Evolutionary conservation across 441 rosid species (phyloP).

Genomic region (Hura crepitans): DNA sequence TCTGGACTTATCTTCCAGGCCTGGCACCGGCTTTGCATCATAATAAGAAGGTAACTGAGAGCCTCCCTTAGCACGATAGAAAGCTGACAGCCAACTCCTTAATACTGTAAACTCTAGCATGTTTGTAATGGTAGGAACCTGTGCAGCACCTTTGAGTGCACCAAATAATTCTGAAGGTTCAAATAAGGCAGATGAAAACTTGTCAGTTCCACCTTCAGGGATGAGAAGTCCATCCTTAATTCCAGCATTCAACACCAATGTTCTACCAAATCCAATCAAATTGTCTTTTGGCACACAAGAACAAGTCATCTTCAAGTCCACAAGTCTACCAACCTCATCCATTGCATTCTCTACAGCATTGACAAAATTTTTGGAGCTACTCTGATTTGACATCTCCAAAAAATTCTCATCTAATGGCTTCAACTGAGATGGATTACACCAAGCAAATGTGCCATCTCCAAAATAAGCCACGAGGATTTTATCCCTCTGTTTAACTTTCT

Average conservation of each 20-base stretch:
- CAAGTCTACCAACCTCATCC: constrained; percentile 59
- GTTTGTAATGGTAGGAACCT: constrained; percentile 27
- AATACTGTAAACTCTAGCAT: constrained; percentile 46
- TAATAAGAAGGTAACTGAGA: constrained; percentile 33
- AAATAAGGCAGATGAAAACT: constrained; percentile 32
- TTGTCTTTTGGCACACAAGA: constrained; percentile 44
- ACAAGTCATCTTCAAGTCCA: constrained; percentile 55
- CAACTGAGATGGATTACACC: constrained; percentile 72
- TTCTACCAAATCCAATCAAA: constrained; percentile 35
- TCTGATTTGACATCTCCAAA: constrained; percentile 51
- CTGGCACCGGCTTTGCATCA: constrained; percentile 46
- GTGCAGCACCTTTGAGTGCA: constrained; percentile 41
- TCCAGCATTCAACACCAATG: constrained; percentile 56
- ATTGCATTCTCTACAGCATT: constrained; percentile 54
- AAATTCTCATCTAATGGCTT: constrained; percentile 65
- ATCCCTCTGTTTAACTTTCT: constrained; percentile 45
- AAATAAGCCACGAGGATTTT: constrained; percentile 69
- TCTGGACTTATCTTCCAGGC: constrained; percentile 49
- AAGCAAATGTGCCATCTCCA: constrained; percentile 65
- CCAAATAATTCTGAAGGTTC: constrained; percentile 42
- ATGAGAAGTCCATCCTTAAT: constrained; percentile 58
- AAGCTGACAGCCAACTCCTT: constrained; percentile 58
- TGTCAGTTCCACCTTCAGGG: constrained; percentile 51
- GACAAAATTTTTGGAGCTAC: constrained; percentile 45
- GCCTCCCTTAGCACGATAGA: constrained; percentile 44